Percentiles rank a stretch among this genome's conserved stretches.
phyloP scores from a whole-genome alignment of 2,329 filamentous ascomycete genomes.

The Trichophyton mentagrophytes region DNA sequence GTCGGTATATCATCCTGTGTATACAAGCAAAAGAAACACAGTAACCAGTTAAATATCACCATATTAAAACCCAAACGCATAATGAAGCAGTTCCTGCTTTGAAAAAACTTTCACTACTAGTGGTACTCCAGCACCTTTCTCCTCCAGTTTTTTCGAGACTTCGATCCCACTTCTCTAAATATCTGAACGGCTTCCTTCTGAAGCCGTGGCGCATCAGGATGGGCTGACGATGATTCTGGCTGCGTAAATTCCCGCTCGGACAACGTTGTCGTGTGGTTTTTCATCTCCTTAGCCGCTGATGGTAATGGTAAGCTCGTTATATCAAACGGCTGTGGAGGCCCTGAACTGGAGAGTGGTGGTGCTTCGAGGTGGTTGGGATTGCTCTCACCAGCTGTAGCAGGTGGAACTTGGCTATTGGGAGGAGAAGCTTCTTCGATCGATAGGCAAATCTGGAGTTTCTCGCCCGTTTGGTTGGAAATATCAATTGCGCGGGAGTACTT shows the following conservation, averaged over 20 bases:
- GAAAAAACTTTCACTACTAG: constrained; percentile 8
- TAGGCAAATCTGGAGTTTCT: background rate
- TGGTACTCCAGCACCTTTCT: constrained; percentile 27
- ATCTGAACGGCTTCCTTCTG: constrained; percentile 22
- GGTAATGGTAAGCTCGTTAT: background rate
- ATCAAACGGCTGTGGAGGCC: background rate
- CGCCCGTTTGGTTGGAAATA: background rate
- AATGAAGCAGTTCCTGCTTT: background rate
- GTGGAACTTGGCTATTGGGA: background rate
- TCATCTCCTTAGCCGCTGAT: background rate
- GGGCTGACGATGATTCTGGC: background rate
- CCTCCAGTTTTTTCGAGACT: constrained; percentile 21
- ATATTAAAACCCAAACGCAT: background rate
- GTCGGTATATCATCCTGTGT: background rate
- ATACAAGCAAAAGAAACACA: background rate
- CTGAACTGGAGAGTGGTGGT: background rate
- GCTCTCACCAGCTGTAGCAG: background rate
- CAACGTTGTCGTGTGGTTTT: background rate
- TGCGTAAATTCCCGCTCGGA: background rate
- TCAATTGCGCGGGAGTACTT: background rate
- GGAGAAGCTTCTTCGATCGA: background rate
- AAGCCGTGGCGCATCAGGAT: constrained; percentile 2
- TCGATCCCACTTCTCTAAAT: constrained; percentile 19
- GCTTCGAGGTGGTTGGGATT: background rate
- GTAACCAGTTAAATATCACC: background rate